A percentile compares a stretch with the other conserved stretches of the same genome.
Evolutionary conservation across 208 protist genomes (phyloP).

Genomic region (Trichomonas vaginalis): DNA sequence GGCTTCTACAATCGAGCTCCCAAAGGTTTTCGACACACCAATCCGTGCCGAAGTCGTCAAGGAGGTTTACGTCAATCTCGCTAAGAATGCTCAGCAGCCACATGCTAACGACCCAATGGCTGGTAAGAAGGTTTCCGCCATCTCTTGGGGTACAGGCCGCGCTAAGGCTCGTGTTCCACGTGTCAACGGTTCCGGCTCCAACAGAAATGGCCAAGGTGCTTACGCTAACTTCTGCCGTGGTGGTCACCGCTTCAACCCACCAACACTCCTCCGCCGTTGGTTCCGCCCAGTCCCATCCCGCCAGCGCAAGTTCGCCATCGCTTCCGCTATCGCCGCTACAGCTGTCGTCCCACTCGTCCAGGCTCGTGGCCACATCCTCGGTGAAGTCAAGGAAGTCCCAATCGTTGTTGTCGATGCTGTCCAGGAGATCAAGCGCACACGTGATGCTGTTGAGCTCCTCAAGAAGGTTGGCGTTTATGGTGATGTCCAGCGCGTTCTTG

Average conservation of each 20-base stretch:
- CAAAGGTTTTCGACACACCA: conserved; percentile 15
- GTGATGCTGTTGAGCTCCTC: conserved; percentile 73
- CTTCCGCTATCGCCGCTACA: conserved; percentile 87
- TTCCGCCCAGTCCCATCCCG: conserved; percentile 84
- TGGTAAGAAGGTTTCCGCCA: conserved; percentile 82
- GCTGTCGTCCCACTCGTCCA: conserved; percentile 77
- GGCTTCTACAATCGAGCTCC: not conserved
- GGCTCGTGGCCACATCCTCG: conserved; percentile 86
- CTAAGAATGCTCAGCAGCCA: not conserved
- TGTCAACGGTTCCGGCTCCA: conserved; percentile 85
- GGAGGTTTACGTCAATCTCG: not conserved
- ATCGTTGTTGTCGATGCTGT: conserved; percentile 72
- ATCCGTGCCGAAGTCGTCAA: not conserved
- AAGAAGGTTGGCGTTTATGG: conserved; percentile 64
- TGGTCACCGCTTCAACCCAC: conserved; percentile 94
- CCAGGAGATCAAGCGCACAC: conserved; percentile 74
- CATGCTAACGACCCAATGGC: conserved; percentile 42
- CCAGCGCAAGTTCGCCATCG: conserved; percentile 80
- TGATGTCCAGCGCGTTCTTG: conserved; percentile 65
- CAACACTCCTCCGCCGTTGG: conserved; percentile 87
- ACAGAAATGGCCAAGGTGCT: conserved; percentile 85
- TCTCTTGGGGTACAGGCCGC: conserved; percentile 97
- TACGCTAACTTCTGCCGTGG: conserved; percentile 98
- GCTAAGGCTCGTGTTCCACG: conserved; percentile 97
- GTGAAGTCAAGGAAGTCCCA: conserved; percentile 74